Evolutionary conservation across 1,139 yeast genomes (phyloP).

Genomic region (Debaryomyces sp.): DNA sequence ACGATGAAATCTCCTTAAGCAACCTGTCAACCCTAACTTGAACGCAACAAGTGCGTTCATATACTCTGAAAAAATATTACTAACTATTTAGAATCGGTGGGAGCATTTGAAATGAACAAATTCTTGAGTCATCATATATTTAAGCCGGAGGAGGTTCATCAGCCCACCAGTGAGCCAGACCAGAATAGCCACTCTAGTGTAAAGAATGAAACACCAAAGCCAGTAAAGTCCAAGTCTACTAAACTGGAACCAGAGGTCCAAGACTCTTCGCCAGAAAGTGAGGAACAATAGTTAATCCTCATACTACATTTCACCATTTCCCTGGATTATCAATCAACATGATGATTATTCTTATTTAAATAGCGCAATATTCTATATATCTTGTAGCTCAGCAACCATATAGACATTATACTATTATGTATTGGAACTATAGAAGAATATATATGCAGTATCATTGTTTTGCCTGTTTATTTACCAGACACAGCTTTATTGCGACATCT

Average conservation of each 20-base stretch:
- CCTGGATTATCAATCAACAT: neutral
- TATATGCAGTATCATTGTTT: neutral
- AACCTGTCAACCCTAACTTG: neutral
- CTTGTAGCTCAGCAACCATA: neutral
- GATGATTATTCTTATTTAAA: neutral
- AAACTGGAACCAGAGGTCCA: neutral
- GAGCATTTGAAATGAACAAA: conserved; percentile 72
- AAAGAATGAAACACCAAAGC: neutral
- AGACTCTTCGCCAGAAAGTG: neutral
- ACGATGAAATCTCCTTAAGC: too few relatives aligned
- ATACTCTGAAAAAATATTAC: conserved; percentile 13
- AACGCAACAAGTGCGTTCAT: neutral
- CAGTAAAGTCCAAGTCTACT: neutral
- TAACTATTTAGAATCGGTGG: conserved; percentile 45
- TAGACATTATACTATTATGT: neutral
- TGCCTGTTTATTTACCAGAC: neutral
- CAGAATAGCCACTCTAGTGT: neutral
- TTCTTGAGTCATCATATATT: conserved; percentile 55
- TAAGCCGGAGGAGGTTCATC: conserved; percentile 39
- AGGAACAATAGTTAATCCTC: neutral
- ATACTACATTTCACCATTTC: neutral
- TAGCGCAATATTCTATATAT: neutral
- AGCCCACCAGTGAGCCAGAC: neutral
- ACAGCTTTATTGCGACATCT: neutral
- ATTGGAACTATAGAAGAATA: neutral